These are phyloP conservation scores for Choiromyces venosus DNA, from an alignment of 495 filamentous ascomycete species.

Conservation along the genomic window DNA sequence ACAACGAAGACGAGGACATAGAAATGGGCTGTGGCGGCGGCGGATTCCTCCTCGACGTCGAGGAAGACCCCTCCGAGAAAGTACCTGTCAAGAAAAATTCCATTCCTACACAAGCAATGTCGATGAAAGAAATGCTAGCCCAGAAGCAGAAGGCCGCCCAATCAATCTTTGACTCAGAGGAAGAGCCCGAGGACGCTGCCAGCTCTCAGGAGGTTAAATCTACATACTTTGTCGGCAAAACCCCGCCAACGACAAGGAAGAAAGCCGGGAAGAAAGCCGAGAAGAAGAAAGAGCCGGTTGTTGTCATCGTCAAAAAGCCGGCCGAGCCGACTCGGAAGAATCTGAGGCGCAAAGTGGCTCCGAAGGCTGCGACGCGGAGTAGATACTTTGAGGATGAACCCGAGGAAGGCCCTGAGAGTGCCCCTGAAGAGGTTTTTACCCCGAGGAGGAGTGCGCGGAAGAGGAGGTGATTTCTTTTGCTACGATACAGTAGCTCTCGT, in stretches of 20 bases:
- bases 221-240: constrained; percentile 2
- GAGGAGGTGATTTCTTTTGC: background rate
- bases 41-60: constrained; percentile 13
- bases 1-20: background rate
- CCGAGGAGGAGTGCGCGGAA: constrained; percentile 1
- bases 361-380: constrained; percentile 31
- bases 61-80: constrained; percentile 11
- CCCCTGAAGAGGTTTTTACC: background rate
- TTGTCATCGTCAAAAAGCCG: constrained; percentile 1
- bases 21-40: background rate
- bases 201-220: constrained; percentile 8
- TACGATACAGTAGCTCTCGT: background rate
- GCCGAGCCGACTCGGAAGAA: constrained; percentile 11
- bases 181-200: constrained; percentile 1
- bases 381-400: constrained; percentile 12
- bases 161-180: background rate
- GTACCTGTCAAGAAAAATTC: background rate
- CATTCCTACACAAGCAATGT: background rate
- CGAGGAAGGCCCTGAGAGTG: background rate
- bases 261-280: background rate
- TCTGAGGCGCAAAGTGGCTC: constrained; percentile 38
- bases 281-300: constrained; percentile 13
- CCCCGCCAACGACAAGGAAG: background rate
- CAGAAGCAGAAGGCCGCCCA: background rate
- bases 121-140: constrained; percentile 12